Conservation (phyloP, 1,284 basidiomycete genomes). For the Puccinia horiana region DNA sequence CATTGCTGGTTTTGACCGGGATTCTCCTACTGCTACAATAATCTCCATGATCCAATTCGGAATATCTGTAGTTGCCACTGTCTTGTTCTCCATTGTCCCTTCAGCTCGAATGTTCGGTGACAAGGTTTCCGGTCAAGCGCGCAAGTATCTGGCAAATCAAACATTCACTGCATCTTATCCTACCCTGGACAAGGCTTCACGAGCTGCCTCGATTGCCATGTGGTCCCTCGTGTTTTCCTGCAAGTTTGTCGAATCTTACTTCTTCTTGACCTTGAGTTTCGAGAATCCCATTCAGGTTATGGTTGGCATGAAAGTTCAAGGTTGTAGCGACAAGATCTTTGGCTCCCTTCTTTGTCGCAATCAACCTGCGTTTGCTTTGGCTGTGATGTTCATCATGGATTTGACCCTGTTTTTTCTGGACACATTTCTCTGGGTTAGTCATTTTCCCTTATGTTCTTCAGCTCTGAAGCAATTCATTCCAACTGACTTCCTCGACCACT, state of each 20-base stretch:
- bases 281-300: conserved; percentile 82
- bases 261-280: conserved; percentile 92
- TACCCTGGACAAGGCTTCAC: conserved; percentile 65
- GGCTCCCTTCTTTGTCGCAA: conserved; percentile 77
- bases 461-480: not conserved
- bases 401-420: conserved; percentile 91
- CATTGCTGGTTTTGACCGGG: conserved; percentile 67
- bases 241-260: conserved; percentile 92
- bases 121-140: conserved; percentile 83
- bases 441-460: not conserved
- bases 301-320: conserved; percentile 88
- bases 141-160: conserved; percentile 92
- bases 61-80: conserved; percentile 76
- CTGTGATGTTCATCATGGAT: conserved; percentile 97
- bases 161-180: conserved; percentile 95
- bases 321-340: conserved; percentile 79
- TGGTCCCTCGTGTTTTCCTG: conserved; percentile 90
- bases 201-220: conserved; percentile 72
- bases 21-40: conserved; percentile 70
- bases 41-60: conserved; percentile 89
- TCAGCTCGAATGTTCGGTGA: conserved; percentile 94
- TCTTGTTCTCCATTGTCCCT: conserved; percentile 81
- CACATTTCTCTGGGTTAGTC: conserved; percentile 79
- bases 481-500: conserved; percentile 1
- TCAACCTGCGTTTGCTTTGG: conserved; percentile 84